phyloP scores from a whole-genome alignment of 495 filamentous ascomycete species.

The Hamigera avellanea region DNA sequence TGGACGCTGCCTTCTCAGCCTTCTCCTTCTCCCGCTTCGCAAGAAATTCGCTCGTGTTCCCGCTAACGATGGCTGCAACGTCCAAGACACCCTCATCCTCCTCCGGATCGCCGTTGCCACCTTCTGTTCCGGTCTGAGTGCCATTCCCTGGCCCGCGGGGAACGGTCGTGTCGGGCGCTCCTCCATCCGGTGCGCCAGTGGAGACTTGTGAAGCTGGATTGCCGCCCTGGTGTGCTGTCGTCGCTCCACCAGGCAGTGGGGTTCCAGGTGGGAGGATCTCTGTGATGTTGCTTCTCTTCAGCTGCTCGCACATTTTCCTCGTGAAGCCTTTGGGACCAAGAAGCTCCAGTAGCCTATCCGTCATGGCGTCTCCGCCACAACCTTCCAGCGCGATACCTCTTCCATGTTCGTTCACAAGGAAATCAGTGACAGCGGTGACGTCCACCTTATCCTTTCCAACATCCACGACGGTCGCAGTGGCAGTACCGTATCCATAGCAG shows the following conservation, averaged over 20 bases:
- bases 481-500: slow-evolving; percentile 69
- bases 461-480: slow-evolving; percentile 73
- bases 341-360: slow-evolving; percentile 56
- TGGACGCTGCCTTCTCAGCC: slow-evolving; percentile 53
- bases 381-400: slow-evolving; percentile 50
- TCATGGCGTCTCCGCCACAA: slow-evolving; percentile 85
- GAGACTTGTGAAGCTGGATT: slow-evolving; percentile 49
- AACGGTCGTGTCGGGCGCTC: slow-evolving; percentile 17
- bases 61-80: slow-evolving; percentile 88
- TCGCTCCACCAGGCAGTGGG: slow-evolving; percentile 41
- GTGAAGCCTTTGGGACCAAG: slow-evolving; percentile 61
- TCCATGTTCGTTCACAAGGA: slow-evolving; percentile 49
- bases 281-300: slow-evolving; percentile 81
- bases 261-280: slow-evolving; percentile 69
- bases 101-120: slow-evolving; percentile 32
- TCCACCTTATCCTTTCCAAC: slow-evolving; percentile 86
- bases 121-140: slow-evolving; percentile 35
- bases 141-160: slow-evolving; percentile 41
- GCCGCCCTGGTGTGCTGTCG: slow-evolving; percentile 33
- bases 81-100: slow-evolving; percentile 82
- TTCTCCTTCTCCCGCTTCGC: slow-evolving; percentile 89
- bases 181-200: slow-evolving; percentile 34
- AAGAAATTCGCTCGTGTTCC: slow-evolving; percentile 84
- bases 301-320: slow-evolving; percentile 84
- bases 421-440: slow-evolving; percentile 77